phyloP scores from a whole-genome alignment of 2,329 filamentous ascomycete genomes.

The Rutstroemia sydowiana region DNA sequence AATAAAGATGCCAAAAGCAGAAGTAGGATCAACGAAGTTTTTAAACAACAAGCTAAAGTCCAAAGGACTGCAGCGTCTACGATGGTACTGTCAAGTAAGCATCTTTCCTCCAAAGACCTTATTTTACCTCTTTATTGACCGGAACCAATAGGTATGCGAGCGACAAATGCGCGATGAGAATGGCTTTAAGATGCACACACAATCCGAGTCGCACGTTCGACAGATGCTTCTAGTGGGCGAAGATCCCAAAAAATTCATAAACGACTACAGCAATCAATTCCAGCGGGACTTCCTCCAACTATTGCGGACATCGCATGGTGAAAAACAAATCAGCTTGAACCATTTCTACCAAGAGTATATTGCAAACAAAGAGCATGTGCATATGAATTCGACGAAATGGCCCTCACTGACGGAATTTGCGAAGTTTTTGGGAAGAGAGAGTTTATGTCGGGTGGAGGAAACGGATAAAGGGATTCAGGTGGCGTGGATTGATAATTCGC shows the following conservation, averaged over 20 bases:
- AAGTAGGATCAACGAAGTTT: conserved; percentile 85
- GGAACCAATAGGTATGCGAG: conserved; percentile 57
- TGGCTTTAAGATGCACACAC: conserved; percentile 88
- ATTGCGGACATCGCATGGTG: conserved; percentile 76
- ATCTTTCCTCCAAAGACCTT: not conserved
- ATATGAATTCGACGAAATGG: conserved; percentile 94
- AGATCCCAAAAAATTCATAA: conserved; percentile 76
- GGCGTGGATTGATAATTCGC: conserved; percentile 85
- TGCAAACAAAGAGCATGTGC: conserved; percentile 75
- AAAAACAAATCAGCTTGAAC: conserved; percentile 84
- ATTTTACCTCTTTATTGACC: conserved; percentile 8
- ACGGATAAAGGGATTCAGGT: conserved; percentile 80
- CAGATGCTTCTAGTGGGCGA: conserved; percentile 83
- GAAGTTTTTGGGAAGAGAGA: conserved; percentile 77
- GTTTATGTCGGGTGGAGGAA: conserved; percentile 85
- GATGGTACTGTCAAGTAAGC: conserved; percentile 76
- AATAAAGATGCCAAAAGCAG: conserved; percentile 77
- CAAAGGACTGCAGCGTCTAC: conserved; percentile 67
- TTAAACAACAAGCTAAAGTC: conserved; percentile 86
- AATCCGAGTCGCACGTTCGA: conserved; percentile 81
- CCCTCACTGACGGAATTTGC: conserved; percentile 82
- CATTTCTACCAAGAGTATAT: conserved; percentile 96
- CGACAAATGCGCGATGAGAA: conserved; percentile 77
- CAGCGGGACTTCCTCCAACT: conserved; percentile 69
- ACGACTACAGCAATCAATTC: conserved; percentile 77